These are phyloP conservation scores for Straminergon stramineum DNA, from an alignment of 225 moss, liverwort and hornwort species.

Conservation along the genomic window DNA sequence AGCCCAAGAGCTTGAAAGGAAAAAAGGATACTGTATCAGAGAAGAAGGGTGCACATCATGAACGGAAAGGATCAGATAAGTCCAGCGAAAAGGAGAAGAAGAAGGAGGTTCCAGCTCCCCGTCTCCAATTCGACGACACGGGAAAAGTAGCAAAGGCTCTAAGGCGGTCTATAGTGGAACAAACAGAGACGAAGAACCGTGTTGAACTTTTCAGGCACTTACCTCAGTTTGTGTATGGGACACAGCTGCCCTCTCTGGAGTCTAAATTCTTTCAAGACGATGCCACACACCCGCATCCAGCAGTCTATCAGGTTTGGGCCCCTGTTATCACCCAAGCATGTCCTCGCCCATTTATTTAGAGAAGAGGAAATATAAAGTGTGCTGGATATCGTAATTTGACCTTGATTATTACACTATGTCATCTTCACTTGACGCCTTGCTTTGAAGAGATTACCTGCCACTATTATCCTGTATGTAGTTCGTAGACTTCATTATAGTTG, in stretches of 20 bases:
- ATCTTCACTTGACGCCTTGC: not conserved
- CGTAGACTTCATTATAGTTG: not conserved
- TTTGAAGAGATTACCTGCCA: not conserved
- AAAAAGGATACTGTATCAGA: conserved; percentile 39
- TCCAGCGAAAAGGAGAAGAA: conserved; percentile 78
- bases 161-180: conserved; percentile 73
- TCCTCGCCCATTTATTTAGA: not conserved
- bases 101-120: conserved; percentile 73
- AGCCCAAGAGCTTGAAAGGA: conserved; percentile 32
- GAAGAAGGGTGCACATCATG: conserved; percentile 27
- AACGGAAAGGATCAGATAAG: conserved; percentile 51
- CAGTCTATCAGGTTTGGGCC: conserved; percentile 61
- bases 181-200: conserved; percentile 95
- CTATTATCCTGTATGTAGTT: not conserved
- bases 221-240: conserved; percentile 88
- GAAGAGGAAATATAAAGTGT: not conserved
- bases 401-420: not conserved
- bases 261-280: conserved; percentile 87
- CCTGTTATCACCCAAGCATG: not conserved
- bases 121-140: conserved; percentile 86
- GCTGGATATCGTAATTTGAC: not conserved
- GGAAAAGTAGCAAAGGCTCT: conserved; percentile 79
- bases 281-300: conserved; percentile 74
- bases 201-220: conserved; percentile 94
- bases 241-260: conserved; percentile 75